phyloP scores from a whole-genome alignment of 2,329 filamentous ascomycete genomes.

The Xylariales sp. region DNA sequence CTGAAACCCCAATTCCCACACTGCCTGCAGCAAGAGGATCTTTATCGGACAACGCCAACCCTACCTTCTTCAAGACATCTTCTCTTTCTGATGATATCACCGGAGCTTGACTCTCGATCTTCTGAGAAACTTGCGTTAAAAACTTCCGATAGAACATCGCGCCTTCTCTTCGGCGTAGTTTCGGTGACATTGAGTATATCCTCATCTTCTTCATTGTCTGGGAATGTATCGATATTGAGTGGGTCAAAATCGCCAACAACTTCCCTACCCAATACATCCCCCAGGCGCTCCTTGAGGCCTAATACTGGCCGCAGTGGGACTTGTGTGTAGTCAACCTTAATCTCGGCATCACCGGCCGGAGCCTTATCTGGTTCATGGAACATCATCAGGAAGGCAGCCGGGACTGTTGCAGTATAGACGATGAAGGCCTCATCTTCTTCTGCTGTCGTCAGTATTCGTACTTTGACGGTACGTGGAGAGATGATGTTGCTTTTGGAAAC shows the following conservation, averaged over 20 bases:
- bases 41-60: conserved; percentile 22
- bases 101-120: conserved; percentile 16
- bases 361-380: conserved; percentile 44
- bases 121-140: conserved; percentile 26
- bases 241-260: conserved; percentile 40
- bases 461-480: conserved; percentile 36
- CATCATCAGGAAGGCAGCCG: conserved; percentile 41
- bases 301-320: conserved; percentile 52
- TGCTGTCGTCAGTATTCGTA: conserved; percentile 41
- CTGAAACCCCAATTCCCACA: background rate
- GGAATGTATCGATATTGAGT: conserved; percentile 41
- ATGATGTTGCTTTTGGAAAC: conserved; percentile 11
- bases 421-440: conserved; percentile 48
- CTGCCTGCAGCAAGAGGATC: background rate
- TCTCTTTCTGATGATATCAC: conserved; percentile 17
- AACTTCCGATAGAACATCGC: conserved; percentile 21
- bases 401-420: conserved; percentile 47
- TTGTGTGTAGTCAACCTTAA: conserved; percentile 42
- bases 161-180: conserved; percentile 16
- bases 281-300: conserved; percentile 51
- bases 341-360: conserved; percentile 25
- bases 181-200: conserved; percentile 9
- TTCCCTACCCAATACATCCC: conserved; percentile 46
- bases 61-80: conserved; percentile 20
- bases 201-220: conserved; percentile 25